Conservation (phyloP, 805 yeast genomes). For the Lipomyces chichibuensis region DNA sequence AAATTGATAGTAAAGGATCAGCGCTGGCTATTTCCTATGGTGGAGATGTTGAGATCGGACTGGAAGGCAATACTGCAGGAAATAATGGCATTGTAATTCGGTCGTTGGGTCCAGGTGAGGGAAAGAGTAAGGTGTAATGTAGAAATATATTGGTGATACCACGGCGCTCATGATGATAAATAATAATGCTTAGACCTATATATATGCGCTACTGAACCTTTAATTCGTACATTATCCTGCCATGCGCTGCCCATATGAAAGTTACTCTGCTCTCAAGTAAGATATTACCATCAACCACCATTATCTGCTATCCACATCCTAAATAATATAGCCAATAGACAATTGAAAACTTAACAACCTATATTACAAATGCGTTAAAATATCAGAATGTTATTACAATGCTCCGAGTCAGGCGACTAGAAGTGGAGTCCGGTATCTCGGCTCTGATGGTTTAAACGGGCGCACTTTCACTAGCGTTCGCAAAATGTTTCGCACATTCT, state of each 20-base stretch:
- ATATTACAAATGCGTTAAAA: background rate
- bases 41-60: conserved; percentile 46
- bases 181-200: background rate
- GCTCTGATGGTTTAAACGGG: conserved; percentile 16
- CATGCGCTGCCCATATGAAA: background rate
- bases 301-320: background rate
- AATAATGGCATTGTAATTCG: conserved; percentile 25
- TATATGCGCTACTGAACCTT: background rate
- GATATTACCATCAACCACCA: background rate
- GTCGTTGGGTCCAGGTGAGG: conserved; percentile 32
- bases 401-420: background rate
- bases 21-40: conserved; percentile 53
- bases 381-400: background rate
- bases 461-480: conserved; percentile 17
- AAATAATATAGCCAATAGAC: background rate
- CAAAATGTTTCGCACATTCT: conserved; percentile 25
- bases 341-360: background rate
- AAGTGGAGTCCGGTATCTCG: conserved; percentile 10
- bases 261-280: background rate
- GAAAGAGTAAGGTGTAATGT: conserved; percentile 41
- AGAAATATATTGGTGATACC: background rate
- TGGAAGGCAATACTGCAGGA: conserved; percentile 1
- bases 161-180: background rate
- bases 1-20: conserved; percentile 42
- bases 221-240: background rate